Conservation (phyloP, 106 monocot species). For the Apostasia shenzhenica region DNA sequence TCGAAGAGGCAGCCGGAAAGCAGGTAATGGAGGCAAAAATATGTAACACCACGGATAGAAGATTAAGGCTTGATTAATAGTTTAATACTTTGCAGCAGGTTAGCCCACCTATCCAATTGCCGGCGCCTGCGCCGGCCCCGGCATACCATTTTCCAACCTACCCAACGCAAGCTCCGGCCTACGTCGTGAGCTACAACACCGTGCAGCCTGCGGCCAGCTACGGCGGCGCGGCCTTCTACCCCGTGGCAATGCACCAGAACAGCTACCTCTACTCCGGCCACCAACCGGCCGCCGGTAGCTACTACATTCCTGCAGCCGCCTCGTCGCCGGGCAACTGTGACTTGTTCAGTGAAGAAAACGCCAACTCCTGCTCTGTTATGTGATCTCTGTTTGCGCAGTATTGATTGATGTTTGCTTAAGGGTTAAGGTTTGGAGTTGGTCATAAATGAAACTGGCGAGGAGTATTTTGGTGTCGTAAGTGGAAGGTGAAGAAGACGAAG, state of each 20-base stretch:
- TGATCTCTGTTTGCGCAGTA: background rate
- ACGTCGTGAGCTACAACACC: conserved; percentile 15
- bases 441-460: background rate
- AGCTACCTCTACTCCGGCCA: conserved; percentile 7
- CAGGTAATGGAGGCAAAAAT: background rate
- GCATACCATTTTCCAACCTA: conserved; percentile 8
- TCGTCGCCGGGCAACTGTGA: conserved; percentile 9
- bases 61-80: too few relatives aligned
- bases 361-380: conserved; percentile 29
- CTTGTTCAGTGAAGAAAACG: conserved; percentile 33
- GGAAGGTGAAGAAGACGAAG: too few relatives aligned
- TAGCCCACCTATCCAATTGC: background rate
- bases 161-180: conserved; percentile 15
- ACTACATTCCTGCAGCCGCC: conserved; percentile 11
- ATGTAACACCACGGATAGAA: background rate
- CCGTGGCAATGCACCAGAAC: conserved; percentile 4
- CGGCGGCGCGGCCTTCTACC: background rate
- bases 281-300: background rate
- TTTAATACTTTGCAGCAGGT: background rate
- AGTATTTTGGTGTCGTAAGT: too few relatives aligned
- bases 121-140: background rate
- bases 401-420: too few relatives aligned
- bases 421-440: too few relatives aligned
- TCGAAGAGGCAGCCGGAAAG: background rate
- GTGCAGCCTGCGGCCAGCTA: conserved; percentile 5